Evolutionary conservation across 257 asterid genomes (phyloP).

Genomic region (Solanum dulcamara): DNA sequence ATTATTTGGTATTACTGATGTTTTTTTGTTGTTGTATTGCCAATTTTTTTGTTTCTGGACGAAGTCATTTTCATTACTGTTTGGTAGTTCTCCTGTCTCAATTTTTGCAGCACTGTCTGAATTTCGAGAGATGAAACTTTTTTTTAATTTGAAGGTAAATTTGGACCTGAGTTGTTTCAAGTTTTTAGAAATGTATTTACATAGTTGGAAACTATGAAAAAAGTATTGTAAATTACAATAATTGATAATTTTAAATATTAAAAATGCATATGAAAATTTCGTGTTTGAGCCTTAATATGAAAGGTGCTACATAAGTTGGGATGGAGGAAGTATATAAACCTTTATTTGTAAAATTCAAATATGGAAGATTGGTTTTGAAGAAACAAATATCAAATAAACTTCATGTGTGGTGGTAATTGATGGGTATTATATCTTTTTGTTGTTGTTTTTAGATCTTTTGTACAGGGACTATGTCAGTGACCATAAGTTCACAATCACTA

Average conservation of each 20-base stretch:
- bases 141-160: not conserved
- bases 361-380: not conserved
- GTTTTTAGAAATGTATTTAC: not conserved
- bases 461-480: constrained; percentile 10
- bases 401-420: not conserved
- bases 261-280: not conserved
- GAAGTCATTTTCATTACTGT: not conserved
- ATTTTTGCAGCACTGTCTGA: not conserved
- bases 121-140: not conserved
- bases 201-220: not conserved
- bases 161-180: not conserved
- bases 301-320: not conserved
- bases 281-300: not conserved
- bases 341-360: not conserved
- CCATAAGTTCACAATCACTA: constrained; percentile 12
- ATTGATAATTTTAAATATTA: not conserved
- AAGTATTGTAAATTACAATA: not conserved
- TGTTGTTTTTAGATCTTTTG: constrained; percentile 9
- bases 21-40: not conserved
- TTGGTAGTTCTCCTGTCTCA: not conserved
- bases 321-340: not conserved
- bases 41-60: not conserved
- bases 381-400: not conserved
- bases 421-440: not conserved
- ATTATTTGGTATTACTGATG: not conserved